A percentile compares a stretch with the other conserved stretches of the same genome.
These are phyloP conservation scores for Myxozyma sirexii DNA, from an alignment of 805 yeast species.

Conservation along the genomic window DNA sequence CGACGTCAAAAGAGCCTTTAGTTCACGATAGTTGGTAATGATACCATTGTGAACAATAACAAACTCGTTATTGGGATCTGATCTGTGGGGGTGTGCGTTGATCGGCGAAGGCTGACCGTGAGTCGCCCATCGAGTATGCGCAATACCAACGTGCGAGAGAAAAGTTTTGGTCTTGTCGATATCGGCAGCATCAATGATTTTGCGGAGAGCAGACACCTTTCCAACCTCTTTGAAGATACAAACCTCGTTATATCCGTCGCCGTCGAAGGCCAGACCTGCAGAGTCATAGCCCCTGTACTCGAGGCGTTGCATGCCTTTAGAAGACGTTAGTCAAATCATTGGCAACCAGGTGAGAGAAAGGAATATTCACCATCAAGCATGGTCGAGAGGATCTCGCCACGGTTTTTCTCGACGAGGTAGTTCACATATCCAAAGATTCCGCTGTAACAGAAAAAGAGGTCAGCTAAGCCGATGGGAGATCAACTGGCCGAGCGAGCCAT, in stretches of 20 bases:
- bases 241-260: conserved; percentile 73
- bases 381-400: conserved; percentile 91
- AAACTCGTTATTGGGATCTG: conserved; percentile 81
- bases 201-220: conserved; percentile 80
- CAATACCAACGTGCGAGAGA: conserved; percentile 90
- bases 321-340: background rate
- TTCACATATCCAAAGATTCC: conserved; percentile 98
- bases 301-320: conserved; percentile 59
- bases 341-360: background rate
- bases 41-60: conserved; percentile 97
- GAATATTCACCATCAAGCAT: conserved; percentile 72
- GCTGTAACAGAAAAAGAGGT: conserved; percentile 47
- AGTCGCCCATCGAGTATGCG: conserved; percentile 99
- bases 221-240: conserved; percentile 83
- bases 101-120: conserved; percentile 87
- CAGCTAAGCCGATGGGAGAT: background rate
- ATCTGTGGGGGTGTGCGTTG: conserved; percentile 96
- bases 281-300: conserved; percentile 99
- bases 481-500: background rate
- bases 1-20: conserved; percentile 74
- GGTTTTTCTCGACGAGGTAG: conserved; percentile 84
- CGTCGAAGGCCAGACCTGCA: conserved; percentile 94
- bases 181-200: conserved; percentile 52
- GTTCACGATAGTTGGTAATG: conserved; percentile 91
- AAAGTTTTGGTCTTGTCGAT: conserved; percentile 66